These are phyloP conservation scores for Aspergillus latus DNA, from an alignment of 2,329 filamentous ascomycete genomes.

Conservation along the genomic window DNA sequence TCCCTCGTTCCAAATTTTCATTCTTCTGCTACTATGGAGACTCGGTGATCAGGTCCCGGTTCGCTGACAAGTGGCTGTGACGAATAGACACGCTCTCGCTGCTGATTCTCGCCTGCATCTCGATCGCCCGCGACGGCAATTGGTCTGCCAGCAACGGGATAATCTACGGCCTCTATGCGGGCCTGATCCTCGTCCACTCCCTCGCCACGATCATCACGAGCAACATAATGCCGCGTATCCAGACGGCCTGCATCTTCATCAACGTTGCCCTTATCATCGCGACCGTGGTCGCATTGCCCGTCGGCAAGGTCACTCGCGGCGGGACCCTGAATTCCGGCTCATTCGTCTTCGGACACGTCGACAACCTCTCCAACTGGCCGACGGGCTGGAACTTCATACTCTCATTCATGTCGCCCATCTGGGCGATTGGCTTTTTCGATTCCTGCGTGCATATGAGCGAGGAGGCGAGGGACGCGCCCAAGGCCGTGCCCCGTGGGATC, in stretches of 20 bases:
- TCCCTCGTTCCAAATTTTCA: neutral
- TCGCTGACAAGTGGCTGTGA: no score
- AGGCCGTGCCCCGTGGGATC: conserved; percentile 60
- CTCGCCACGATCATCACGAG: conserved; percentile 54
- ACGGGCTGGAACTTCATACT: conserved; percentile 61
- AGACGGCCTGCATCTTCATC: conserved; percentile 56
- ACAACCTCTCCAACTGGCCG: conserved; percentile 61
- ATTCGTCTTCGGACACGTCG: conserved; percentile 57
- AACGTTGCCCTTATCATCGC: conserved; percentile 57
- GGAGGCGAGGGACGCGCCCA: conserved; percentile 60
- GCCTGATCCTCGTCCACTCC: conserved; percentile 56
- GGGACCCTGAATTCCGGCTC: conserved; percentile 35
- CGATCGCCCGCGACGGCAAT: conserved; percentile 56
- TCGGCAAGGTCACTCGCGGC: conserved; percentile 43
- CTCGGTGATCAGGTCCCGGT: no score
- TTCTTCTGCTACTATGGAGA: no score
- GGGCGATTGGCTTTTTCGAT: conserved; percentile 58
- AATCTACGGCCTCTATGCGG: conserved; percentile 59
- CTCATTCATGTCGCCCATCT: conserved; percentile 62
- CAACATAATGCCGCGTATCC: conserved; percentile 60
- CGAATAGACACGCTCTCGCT: conserved; percentile 30
- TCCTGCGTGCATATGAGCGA: conserved; percentile 61
- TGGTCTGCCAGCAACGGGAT: conserved; percentile 58
- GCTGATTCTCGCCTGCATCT: conserved; percentile 54
- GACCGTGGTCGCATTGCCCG: conserved; percentile 58